phyloP scores from a whole-genome alignment of 2,329 filamentous ascomycete species.

The Lecanosticta acicola region DNA sequence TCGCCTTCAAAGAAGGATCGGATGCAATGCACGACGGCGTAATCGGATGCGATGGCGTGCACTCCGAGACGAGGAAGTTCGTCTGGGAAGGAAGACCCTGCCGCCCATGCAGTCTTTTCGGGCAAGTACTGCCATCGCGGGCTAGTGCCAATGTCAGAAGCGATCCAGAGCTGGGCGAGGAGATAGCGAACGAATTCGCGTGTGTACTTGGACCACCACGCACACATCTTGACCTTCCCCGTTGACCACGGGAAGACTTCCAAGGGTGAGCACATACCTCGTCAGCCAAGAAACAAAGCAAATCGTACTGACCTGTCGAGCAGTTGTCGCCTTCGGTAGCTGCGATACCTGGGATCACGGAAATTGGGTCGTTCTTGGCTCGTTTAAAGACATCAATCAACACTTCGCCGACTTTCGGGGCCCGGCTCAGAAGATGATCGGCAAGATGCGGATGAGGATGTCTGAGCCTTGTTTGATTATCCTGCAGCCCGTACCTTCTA shows the following conservation, averaged over 20 bases:
- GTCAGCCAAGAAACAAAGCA: background rate
- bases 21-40: constrained; percentile 26
- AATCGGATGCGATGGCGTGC: constrained; percentile 34
- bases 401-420: constrained; percentile 12
- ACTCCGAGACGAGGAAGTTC: constrained; percentile 12
- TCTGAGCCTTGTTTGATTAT: constrained; percentile 34
- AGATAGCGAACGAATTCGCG: constrained; percentile 47
- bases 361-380: constrained; percentile 7
- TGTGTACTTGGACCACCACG: constrained; percentile 29
- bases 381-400: constrained; percentile 1
- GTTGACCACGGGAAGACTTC: constrained; percentile 15
- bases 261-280: constrained; percentile 8
- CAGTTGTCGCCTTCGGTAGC: constrained; percentile 14
- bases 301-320: background rate
- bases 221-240: constrained; percentile 55
- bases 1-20: constrained; percentile 31
- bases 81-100: constrained; percentile 33
- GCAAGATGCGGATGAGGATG: constrained; percentile 11
- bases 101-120: constrained; percentile 46
- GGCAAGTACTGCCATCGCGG: constrained; percentile 58
- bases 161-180: constrained; percentile 44
- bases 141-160: constrained; percentile 52
- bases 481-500: constrained; percentile 37
- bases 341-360: constrained; percentile 18
- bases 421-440: constrained; percentile 14